Base-by-base conservation (phyloP, 441 rosid genomes). In the Adansonia rubrostipa region DNA sequence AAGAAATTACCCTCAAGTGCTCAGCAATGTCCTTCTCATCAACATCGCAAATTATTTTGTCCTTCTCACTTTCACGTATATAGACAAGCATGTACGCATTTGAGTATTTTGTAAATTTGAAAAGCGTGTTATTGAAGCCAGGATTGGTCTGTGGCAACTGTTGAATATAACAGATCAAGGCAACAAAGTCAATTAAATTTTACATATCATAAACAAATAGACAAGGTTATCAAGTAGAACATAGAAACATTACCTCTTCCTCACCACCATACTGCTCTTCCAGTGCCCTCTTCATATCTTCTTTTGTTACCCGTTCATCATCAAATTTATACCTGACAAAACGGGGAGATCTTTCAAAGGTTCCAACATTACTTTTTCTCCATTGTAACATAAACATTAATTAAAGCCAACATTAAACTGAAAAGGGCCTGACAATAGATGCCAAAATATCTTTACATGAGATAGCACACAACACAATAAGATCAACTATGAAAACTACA, bases 241-340 rank as follows among this genome's bases (percentile, higher is more conserved):
- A 40, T 40, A 17, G 15, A 81, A 81, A 71, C 36, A 9, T 48
- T 84, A 95, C 99, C 97, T 95, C 99, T 85, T 93, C 99, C 84
- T 93, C 99, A 51, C 99, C 99, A 75, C 99, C 99, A 87, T 95
- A 95, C 83, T 95, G 99, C 82, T 95, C 99, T 80, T 95, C 99
- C 78, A 95, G 85, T 71, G 96, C 98, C 84, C 93, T 92, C 85
- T 91, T 92, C 80, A 84, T 78, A 81, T 93, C 98, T 88, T 95
- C 99, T 84, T 95, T 95, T 15, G 99, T 95, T 77, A 95, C 99
- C 56, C 99, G 88, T 81, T 95, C 98, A 87, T 95, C 99, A 73
- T 95, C 99, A 87, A 95, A 95, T 79, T 95, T 95, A 82, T 85
- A 93, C 99, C 99, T 95, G 44, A 61, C 15, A 75, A 74, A 61